These are phyloP conservation scores for Pichia kudriavzevii DNA, from an alignment of 1,139 yeast genomes.

Conservation along the genomic window DNA sequence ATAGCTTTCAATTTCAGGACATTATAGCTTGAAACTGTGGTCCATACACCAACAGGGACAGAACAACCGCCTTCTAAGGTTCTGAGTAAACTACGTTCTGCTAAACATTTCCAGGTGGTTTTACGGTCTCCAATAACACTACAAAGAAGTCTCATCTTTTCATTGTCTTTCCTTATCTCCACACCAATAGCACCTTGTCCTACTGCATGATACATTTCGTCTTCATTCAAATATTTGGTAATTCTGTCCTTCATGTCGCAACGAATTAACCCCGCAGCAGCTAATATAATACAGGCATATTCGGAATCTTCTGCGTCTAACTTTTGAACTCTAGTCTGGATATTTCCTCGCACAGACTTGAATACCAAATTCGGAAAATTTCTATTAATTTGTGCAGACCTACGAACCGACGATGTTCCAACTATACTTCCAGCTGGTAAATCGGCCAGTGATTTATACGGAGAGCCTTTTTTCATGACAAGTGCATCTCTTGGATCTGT, in stretches of 20 bases:
- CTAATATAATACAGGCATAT: constrained; percentile 73
- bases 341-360: constrained; percentile 83
- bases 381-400: constrained; percentile 72
- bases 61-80: constrained; percentile 96
- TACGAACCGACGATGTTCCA: constrained; percentile 89
- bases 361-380: constrained; percentile 49
- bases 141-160: constrained; percentile 49
- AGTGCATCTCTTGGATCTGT: constrained; percentile 86
- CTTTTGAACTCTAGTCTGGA: constrained; percentile 74
- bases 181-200: constrained; percentile 97
- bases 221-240: constrained; percentile 56
- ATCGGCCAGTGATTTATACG: constrained; percentile 57
- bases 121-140: constrained; percentile 56
- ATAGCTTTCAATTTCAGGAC: constrained; percentile 53
- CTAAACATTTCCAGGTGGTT: constrained; percentile 72
- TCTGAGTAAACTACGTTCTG: constrained; percentile 84
- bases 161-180: constrained; percentile 73
- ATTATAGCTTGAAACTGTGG: constrained; percentile 41
- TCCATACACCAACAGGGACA: constrained; percentile 84
- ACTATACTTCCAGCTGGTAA: constrained; percentile 81
- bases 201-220: constrained; percentile 91
- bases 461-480: constrained; percentile 64
- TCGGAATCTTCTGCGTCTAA: constrained; percentile 64
- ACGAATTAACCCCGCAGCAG: constrained; percentile 85
- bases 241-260: constrained; percentile 67